phyloP scores from a whole-genome alignment of 2,329 filamentous ascomycete genomes.

The Fusarium veterinarium region DNA sequence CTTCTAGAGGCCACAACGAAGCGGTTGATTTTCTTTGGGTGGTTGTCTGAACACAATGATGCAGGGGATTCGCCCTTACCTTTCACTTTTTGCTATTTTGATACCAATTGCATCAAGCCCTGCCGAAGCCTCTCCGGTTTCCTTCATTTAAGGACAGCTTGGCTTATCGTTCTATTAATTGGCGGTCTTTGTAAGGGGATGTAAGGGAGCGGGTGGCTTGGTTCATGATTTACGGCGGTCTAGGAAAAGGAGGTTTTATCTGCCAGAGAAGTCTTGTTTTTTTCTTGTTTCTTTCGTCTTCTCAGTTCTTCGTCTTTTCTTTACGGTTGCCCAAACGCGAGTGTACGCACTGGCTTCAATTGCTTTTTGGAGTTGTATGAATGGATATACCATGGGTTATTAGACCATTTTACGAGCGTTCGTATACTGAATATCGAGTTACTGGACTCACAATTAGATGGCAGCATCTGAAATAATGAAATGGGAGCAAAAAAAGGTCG shows the following conservation, averaged over 20 bases:
- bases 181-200: conserved; percentile 25
- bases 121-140: neutral
- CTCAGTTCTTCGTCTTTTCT: conserved; percentile 23
- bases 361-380: conserved; percentile 2
- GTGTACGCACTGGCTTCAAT: neutral
- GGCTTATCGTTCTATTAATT: conserved; percentile 33
- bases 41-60: conserved; percentile 41
- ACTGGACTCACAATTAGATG: conserved; percentile 29
- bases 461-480: conserved; percentile 23
- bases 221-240: conserved; percentile 23
- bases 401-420: conserved; percentile 36
- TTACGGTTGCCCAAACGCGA: neutral
- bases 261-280: conserved; percentile 19
- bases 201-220: conserved; percentile 37
- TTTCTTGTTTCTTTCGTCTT: conserved; percentile 14
- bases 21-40: conserved; percentile 33
- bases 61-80: conserved; percentile 31
- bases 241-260: conserved; percentile 29
- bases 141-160: conserved; percentile 27
- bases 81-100: conserved; percentile 25
- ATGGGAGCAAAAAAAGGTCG: conserved; percentile 17
- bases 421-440: conserved; percentile 32
- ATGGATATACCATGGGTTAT: conserved; percentile 35
- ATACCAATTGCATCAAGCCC: conserved; percentile 35
- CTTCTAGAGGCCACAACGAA: conserved; percentile 12